Conservation (phyloP, 129 eudicot genomes). For the Flaveria ramosissima region DNA sequence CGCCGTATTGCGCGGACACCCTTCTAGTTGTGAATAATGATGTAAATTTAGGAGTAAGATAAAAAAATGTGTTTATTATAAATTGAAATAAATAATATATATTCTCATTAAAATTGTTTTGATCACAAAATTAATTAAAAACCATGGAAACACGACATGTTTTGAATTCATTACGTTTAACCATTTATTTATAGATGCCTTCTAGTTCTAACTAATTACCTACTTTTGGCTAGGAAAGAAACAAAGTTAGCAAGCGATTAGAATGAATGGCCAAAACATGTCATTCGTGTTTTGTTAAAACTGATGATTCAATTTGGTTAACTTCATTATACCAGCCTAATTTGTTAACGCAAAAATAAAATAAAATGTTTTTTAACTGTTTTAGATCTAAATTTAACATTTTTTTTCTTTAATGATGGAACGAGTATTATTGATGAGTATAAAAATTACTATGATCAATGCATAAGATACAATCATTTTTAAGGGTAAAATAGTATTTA, state of each 20-base stretch:
- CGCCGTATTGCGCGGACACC: too few species aligned
- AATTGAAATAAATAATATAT: too few species aligned
- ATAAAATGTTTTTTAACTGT: background rate
- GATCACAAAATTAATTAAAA: background rate
- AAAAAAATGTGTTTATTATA: too few species aligned
- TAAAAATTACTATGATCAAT: too few species aligned
- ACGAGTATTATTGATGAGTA: too few species aligned
- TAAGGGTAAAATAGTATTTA: too few species aligned
- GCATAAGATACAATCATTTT: too few species aligned
- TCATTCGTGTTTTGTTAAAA: background rate
- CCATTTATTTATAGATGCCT: background rate
- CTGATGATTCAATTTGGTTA: background rate
- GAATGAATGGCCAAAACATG: constrained; percentile 11
- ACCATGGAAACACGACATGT: background rate
- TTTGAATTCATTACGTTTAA: background rate
- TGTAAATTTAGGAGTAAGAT: too few species aligned
- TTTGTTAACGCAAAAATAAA: background rate
- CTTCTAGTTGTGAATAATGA: too few species aligned
- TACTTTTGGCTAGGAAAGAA: constrained; percentile 13
- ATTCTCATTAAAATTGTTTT: background rate
- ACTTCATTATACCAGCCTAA: background rate
- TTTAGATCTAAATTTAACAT: too few species aligned
- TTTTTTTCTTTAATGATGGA: background rate
- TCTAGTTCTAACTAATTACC: background rate
- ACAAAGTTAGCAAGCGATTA: constrained; percentile 13